Conservation (phyloP, 306 rosid genomes). For the Dryas alaskensis region DNA sequence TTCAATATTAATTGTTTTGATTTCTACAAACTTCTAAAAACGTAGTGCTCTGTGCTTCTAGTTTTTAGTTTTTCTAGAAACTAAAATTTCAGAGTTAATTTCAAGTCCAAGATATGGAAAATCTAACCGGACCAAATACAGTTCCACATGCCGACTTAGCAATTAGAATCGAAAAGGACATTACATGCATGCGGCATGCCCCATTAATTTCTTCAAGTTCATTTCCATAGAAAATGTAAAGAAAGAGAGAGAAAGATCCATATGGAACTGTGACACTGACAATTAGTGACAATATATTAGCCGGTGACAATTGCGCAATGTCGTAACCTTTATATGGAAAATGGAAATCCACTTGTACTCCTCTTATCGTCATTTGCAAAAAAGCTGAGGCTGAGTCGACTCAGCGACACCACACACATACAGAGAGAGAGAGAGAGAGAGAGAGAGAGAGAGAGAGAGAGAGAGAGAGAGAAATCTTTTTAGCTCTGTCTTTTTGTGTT, state of each 20-base stretch:
- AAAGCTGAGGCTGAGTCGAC: constrained; percentile 5
- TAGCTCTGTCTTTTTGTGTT: neutral
- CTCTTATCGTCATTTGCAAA: neutral
- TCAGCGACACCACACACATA: constrained; percentile 2
- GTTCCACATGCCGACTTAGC: too few relatives aligned
- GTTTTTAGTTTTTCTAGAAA: neutral
- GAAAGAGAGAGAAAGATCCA: neutral
- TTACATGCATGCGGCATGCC: neutral
- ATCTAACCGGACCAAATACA: neutral
- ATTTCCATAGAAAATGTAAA: neutral
- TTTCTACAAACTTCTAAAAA: too few relatives aligned
- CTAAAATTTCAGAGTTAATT: neutral
- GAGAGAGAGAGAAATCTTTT: neutral
- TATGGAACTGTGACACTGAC: neutral
- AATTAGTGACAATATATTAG: neutral
- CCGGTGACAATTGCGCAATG: neutral
- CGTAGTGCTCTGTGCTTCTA: neutral
- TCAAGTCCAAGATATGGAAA: neutral
- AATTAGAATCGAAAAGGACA: neutral
- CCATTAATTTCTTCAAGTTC: neutral
- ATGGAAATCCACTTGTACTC: neutral
- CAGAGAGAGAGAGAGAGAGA: too few relatives aligned
- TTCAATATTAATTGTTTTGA: too few relatives aligned
- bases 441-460: neutral
- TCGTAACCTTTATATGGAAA: neutral